Base-by-base conservation (phyloP, 495 filamentous ascomycete species). In the Tuber borchii region DNA sequence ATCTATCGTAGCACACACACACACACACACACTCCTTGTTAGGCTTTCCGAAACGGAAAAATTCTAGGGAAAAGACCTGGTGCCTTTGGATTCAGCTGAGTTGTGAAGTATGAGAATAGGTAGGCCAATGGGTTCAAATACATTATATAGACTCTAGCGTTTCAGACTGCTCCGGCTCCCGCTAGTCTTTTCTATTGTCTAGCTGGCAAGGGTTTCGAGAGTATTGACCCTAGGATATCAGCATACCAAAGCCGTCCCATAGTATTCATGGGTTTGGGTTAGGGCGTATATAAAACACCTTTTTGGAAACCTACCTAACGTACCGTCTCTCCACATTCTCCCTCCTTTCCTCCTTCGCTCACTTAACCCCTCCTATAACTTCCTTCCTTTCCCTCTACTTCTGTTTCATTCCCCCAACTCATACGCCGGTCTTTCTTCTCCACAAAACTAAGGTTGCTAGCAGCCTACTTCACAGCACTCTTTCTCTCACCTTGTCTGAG, bases 401-500 rank as follows among this genome's bases (percentile, higher is more conserved):
- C 69, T 72, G 22, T 16, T 34, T 78, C 9, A 6, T 45, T 71
- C 70, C 34, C 70, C 14, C 3, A 40, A 43, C 10, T 31, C 34
- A 44, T 44, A 40, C 70, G 16, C 20, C 9, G 16, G 9, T 40
- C 37, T 26, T 26, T 40, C 39, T n/a, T 42, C 1, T n/a, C 9
- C 70, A 22, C 70, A 40, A 37, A 40, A 40, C n/a, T 16, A 44
- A 40, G 37, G 20, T 14, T 68, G 14, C 71, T 71, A 73, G 46
- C 74, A 65, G 39, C 69, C 74, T 73, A 37, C 40, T 51, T 61
- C 78, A 51, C 65, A 45, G 69, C 34, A 69, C 74, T 71, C 42
- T 70, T n/a, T 37, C 40, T 39, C 56, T 73, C 75, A 4, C 56
- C 56, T 65, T 34, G 10, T 34, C 26, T 65, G 26, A 65, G 56